Evolutionary conservation across 176 grass and related monocot genomes (phyloP), one percentile per base, ranked within the genome.

Genomic region (Musa schizocarpa): DNA sequence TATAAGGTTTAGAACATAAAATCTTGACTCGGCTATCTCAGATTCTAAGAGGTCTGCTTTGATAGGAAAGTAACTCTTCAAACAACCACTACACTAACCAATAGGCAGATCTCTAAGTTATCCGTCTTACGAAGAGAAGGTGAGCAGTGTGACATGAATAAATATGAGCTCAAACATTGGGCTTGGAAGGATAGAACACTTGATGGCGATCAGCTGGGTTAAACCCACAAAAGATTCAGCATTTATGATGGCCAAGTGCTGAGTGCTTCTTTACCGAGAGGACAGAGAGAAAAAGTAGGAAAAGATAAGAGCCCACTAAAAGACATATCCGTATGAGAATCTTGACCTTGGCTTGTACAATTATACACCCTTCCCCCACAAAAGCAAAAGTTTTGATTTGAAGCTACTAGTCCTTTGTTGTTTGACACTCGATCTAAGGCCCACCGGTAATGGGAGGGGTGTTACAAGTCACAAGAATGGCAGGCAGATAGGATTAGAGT

Each of bases 321-420:
- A 73, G 78, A 63, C 69, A 80, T 72, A 96, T 90, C 87, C 56
- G 90, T 79, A 65, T 88, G 93, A 96, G 89, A 92, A 96, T 96
- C 89, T 90, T 96, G 93, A 96, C 89, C 85, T 79, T 82, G 82
- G 83, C 72, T 74, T 81, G 74, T 67, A 71, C 73, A 78, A 87
- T 86, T 90, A 89, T 79, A 87, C 87, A 73, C 79, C 17, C 13
- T 20, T 4, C 74, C 51, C 34, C 34, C 34, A 43, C 34, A 43
- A 43, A 43, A 43, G 34, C 34, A 43, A 43, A 43, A 43, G 34
- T 84, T 65, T 81, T 80, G 83, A 79, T 89, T 82, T 87, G 83
- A 92, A 88, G 81, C 52, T 74, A 59, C 52, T 23, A 59, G 65
- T 50, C 25, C 19, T 71, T 51, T 50, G 11, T 23, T 50, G 29